A percentile compares a stretch with the other conserved stretches of the same genome.
phyloP scores from a whole-genome alignment of 345 rosid species.

The Carallia brachiata region DNA sequence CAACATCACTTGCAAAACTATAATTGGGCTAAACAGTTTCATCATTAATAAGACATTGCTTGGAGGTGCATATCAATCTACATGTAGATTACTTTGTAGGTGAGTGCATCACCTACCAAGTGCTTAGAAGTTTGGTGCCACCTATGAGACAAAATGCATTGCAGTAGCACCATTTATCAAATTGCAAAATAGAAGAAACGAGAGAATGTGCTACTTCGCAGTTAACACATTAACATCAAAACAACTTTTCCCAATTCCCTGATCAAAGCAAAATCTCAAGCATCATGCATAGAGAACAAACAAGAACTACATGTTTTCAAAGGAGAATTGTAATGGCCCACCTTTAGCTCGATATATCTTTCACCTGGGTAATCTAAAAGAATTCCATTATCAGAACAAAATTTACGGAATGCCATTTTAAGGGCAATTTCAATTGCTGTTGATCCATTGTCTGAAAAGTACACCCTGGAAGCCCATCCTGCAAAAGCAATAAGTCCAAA shows the following conservation, averaged over 20 bases:
- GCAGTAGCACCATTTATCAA: background rate
- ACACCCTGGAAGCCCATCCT: slow-evolving; percentile 96
- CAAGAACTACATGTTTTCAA: background rate
- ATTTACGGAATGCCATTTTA: slow-evolving; percentile 96
- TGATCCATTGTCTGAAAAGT: slow-evolving; percentile 92
- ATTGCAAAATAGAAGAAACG: background rate
- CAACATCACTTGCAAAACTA: background rate
- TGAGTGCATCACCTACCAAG: background rate
- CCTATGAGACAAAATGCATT: background rate
- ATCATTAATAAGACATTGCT: background rate
- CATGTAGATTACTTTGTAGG: background rate
- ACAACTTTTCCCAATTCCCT: background rate
- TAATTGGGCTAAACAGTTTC: background rate
- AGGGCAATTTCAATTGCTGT: slow-evolving; percentile 92
- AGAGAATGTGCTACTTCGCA: background rate
- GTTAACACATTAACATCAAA: slow-evolving; percentile 1
- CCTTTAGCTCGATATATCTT: slow-evolving; percentile 53
- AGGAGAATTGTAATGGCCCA: slow-evolving; percentile 23
- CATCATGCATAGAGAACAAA: background rate
- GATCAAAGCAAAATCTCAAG: background rate
- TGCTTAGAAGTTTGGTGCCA: background rate
- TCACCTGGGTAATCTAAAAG: slow-evolving; percentile 31
- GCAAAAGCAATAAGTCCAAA: slow-evolving; percentile 17
- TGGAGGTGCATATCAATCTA: background rate
- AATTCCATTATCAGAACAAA: slow-evolving; percentile 54